Base-by-base conservation (phyloP, 106 monocot genomes). In the Acanthochlamys bracteata region DNA sequence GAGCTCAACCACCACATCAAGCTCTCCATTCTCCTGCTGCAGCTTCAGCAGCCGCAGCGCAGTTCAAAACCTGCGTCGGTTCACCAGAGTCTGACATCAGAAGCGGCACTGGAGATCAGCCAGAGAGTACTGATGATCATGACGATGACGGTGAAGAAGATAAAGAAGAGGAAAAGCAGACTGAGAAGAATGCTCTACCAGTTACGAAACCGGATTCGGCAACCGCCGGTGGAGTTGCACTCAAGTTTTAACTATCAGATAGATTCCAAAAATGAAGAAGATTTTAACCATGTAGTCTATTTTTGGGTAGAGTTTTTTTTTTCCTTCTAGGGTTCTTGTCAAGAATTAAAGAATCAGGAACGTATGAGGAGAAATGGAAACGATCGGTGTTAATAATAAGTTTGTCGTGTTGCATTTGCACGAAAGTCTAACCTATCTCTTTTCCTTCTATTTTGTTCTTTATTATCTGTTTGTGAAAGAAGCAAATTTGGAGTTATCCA, bases 71-170 rank as follows among this genome's bases (percentile, higher is more conserved):
- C 7, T 25, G 56, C 15, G 4, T 24, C 43, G 73, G 21, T 59
- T 75, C 82, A 55, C 55, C 75, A 39, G 78, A 74, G 39, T 72
- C 79, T 0, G 79, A 84, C 7, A 25, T 59, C 20, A 65, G 81
- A 54, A 71, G 80, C 39, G 63, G 80, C 2, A 59, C 78, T 3
- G 78, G 73, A 13, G 80, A 72, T 42, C 61, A 60, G 57, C 78
- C 89, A 27, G 82, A 83, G 71, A 85, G 89, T 76, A 82, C 76
- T 13, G 79, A 81, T 33, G 89, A 94, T 24, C 89, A 56, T 20
- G 82, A 66, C 43, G 74, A 75, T 33, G 64, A 19, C 47, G 77
- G 53, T 19, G 55, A 55, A 27, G 68, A 64, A 25, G 71, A 56
- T 22, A 55, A 46, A 40, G 45, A 39, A 23, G 33, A 33, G 33